Conservation (phyloP, 108 stramenopile genomes). For the Cyclotella choctawhatcheeana region DNA sequence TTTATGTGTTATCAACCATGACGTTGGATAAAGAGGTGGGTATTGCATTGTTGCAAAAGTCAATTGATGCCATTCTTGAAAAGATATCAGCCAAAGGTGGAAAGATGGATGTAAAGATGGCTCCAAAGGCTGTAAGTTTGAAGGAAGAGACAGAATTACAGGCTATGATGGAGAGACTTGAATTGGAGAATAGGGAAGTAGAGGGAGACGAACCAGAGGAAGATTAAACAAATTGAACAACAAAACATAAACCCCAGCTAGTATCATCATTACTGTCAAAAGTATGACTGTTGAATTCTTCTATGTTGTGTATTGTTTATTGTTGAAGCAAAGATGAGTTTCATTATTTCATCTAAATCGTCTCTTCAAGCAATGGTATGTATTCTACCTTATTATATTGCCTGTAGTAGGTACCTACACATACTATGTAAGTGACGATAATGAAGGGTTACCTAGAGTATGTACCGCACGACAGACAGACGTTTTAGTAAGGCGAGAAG, state of each 20-base stretch:
- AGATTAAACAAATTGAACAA: neutral
- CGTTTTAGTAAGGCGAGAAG: conserved; percentile 16
- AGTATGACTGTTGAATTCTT: neutral
- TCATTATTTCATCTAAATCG: no score
- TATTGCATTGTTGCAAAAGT: conserved; percentile 86
- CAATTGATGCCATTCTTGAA: conserved; percentile 89
- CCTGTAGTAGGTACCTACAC: no score
- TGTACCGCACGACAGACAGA: neutral
- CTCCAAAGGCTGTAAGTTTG: conserved; percentile 96
- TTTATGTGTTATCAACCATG: conserved; percentile 96
- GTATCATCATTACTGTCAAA: no score
- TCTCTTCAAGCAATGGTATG: no score
- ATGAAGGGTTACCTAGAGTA: neutral
- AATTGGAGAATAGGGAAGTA: conserved; percentile 95
- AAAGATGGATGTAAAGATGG: conserved; percentile 98
- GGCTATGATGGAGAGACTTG: conserved; percentile 97
- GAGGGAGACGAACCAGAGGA: conserved; percentile 97
- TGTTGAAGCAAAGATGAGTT: no score
- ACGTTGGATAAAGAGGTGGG: conserved; percentile 97
- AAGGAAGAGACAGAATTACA: conserved; percentile 98
- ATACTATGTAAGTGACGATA: no score
- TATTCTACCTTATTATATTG: no score
- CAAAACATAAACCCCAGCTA: neutral
- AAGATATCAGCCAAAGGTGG: conserved; percentile 92
- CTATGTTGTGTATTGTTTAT: no score